Evolutionary conservation across 2,329 filamentous ascomycete genomes (phyloP).

Genomic region (Diaporthe citri): DNA sequence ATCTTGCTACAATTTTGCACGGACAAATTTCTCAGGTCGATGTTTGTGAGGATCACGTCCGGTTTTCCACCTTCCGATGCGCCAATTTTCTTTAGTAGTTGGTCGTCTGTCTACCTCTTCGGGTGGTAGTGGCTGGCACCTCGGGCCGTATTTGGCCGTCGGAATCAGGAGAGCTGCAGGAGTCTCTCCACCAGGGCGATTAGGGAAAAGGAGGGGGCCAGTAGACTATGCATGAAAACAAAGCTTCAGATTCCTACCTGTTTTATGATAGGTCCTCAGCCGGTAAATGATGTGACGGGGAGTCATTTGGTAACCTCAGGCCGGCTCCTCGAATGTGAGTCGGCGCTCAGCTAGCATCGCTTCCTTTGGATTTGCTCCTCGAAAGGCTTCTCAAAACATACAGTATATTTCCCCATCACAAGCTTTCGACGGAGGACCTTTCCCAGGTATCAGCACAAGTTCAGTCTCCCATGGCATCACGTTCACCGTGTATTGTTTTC

Average conservation of each 20-base stretch:
- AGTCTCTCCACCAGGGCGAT: neutral
- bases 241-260: neutral
- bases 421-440: neutral
- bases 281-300: too few relatives aligned
- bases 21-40: neutral
- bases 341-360: neutral
- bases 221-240: neutral
- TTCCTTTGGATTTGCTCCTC: neutral
- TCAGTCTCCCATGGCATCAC: neutral
- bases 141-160: slow-evolving; percentile 43
- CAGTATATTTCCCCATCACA: neutral
- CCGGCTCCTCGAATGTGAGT: neutral
- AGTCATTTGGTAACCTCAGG: neutral
- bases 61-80: neutral
- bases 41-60: neutral
- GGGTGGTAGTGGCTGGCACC: slow-evolving; percentile 21
- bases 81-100: neutral
- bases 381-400: neutral
- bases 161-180: slow-evolving; percentile 29
- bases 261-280: neutral
- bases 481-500: neutral
- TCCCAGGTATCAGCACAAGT: too few relatives aligned
- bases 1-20: neutral
- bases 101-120: neutral
- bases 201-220: neutral